These are phyloP conservation scores for Cladosporium sp. DNA, from an alignment of 2,329 filamentous ascomycete genomes.

Conservation along the genomic window DNA sequence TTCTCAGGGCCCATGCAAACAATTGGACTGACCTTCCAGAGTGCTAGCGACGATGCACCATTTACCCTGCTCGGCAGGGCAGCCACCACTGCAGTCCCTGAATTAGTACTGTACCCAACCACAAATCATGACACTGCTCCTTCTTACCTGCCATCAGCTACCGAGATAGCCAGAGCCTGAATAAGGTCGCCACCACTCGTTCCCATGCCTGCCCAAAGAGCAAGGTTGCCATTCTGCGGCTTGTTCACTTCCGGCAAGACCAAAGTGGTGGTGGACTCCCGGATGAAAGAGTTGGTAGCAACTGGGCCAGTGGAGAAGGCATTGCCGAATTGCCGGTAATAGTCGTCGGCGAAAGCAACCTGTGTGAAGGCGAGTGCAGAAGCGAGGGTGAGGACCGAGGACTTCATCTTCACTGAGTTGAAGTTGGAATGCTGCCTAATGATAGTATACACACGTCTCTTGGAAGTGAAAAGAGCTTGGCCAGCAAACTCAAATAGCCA, in stretches of 20 bases:
- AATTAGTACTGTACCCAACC: background rate
- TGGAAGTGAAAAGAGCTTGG: background rate
- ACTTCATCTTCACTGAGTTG: background rate
- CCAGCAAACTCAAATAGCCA: background rate
- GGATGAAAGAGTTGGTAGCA: slow-evolving; percentile 43
- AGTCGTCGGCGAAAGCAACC: slow-evolving; percentile 16
- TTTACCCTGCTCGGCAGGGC: slow-evolving; percentile 21
- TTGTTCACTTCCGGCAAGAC: slow-evolving; percentile 43
- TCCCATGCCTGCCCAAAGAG: slow-evolving; percentile 53
- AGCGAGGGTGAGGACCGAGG: background rate
- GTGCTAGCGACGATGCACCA: slow-evolving; percentile 50
- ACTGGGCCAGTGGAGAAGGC: slow-evolving; percentile 49
- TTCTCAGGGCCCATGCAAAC: background rate
- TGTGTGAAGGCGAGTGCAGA: background rate
- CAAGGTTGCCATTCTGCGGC: slow-evolving; percentile 40
- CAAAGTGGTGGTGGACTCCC: slow-evolving; percentile 47
- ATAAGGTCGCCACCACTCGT: slow-evolving; percentile 50
- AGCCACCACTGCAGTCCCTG: slow-evolving; percentile 11
- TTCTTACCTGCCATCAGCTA: slow-evolving; percentile 16
- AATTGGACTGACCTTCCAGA: slow-evolving; percentile 29
- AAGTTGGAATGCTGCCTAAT: background rate
- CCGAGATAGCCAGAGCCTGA: slow-evolving; percentile 45
- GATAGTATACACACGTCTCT: background rate
- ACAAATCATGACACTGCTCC: background rate
- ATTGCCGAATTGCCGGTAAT: slow-evolving; percentile 23